These are phyloP conservation scores for Gymnopus androsaceus DNA, from an alignment of 1,284 basidiomycete genomes.

Conservation along the genomic window DNA sequence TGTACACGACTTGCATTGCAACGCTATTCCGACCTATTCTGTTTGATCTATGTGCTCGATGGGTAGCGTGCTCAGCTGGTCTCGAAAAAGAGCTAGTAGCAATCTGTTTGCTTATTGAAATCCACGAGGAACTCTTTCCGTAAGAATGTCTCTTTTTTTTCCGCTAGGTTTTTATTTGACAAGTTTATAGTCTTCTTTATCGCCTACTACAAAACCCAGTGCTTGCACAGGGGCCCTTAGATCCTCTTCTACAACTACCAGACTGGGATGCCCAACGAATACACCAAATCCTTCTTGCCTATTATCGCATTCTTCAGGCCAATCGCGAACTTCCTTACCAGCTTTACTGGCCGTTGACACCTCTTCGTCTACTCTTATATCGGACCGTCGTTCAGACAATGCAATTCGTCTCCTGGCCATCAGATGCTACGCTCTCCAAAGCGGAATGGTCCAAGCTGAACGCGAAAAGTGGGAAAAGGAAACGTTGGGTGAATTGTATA, in stretches of 20 bases:
- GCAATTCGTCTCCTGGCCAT: constrained; percentile 75
- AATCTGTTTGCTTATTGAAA: constrained; percentile 62
- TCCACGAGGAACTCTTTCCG: constrained; percentile 77
- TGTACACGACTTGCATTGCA: constrained; percentile 59
- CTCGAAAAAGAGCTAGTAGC: constrained; percentile 59
- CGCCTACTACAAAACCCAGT: constrained; percentile 46
- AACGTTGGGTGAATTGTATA: constrained; percentile 58
- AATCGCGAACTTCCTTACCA: constrained; percentile 68
- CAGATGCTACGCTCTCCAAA: constrained; percentile 74
- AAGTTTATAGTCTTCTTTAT: constrained; percentile 47
- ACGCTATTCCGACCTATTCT: constrained; percentile 66
- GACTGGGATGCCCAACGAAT: constrained; percentile 45
- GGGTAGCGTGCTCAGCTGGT: constrained; percentile 55
- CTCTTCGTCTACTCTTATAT: constrained; percentile 61
- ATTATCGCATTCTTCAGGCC: constrained; percentile 76
- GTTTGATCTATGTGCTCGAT: constrained; percentile 70
- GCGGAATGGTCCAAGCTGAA: constrained; percentile 75
- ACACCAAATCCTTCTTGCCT: constrained; percentile 73
- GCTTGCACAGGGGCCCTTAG: constrained; percentile 58
- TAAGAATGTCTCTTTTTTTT: constrained; percentile 43
- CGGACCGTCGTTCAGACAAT: constrained; percentile 58
- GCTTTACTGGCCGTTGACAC: constrained; percentile 66
- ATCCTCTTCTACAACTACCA: constrained; percentile 37
- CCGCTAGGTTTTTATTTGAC: constrained; percentile 7
- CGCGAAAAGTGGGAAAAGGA: constrained; percentile 65